Percentiles rank a stretch among this genome's conserved stretches.
Evolutionary conservation across 805 yeast genomes (phyloP).

Genomic region (Spathaspora boniae): DNA sequence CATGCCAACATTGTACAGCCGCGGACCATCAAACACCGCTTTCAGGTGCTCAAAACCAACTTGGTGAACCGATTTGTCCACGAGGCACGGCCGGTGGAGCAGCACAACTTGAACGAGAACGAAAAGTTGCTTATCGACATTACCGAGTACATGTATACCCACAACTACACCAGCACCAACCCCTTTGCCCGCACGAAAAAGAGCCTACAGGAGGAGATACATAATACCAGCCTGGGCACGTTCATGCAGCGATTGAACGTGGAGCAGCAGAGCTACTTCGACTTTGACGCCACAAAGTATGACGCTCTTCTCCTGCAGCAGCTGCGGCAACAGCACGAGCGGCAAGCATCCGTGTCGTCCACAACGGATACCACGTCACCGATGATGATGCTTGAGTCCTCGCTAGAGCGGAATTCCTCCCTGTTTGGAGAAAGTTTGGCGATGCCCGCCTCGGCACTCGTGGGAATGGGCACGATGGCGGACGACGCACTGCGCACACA

Average conservation of each 20-base stretch:
- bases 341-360: no score
- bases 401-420: no score
- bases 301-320: neutral
- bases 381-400: no score
- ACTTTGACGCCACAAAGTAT: no score
- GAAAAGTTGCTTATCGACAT: constrained; percentile 17
- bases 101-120: constrained; percentile 18
- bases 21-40: constrained; percentile 24
- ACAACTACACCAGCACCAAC: constrained; percentile 4
- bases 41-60: constrained; percentile 18
- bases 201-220: neutral
- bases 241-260: no score
- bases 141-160: constrained; percentile 4
- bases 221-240: neutral
- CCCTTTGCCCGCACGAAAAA: neutral
- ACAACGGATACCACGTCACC: no score
- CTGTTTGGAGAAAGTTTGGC: no score
- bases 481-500: no score
- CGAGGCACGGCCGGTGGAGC: constrained; percentile 7
- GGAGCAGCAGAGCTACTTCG: no score
- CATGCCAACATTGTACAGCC: constrained; percentile 20
- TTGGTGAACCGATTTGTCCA: constrained; percentile 13
- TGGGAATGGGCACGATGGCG: no score
- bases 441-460: no score
- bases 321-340: constrained; percentile 3